Evolutionary conservation across 768 basidiomycete genomes (phyloP).

Genomic region (Lactarius vividus): DNA sequence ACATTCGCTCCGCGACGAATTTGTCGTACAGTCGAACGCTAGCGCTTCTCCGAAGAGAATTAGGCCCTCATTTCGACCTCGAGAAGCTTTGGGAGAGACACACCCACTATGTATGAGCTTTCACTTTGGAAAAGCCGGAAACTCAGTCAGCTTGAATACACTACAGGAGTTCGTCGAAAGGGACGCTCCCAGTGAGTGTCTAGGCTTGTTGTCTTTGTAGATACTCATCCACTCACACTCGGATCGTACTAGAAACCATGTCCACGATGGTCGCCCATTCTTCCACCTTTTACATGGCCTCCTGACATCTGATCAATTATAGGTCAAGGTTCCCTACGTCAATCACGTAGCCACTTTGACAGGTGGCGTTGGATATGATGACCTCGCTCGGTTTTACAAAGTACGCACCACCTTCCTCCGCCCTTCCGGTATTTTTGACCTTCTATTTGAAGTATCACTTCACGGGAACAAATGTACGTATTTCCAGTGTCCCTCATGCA

Average conservation of each 20-base stretch:
- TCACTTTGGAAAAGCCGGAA: neutral
- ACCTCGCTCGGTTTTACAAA: conserved; percentile 47
- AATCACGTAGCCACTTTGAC: conserved; percentile 46
- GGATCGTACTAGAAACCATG: conserved; percentile 38
- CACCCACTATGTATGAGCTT: conserved; percentile 40
- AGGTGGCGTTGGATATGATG: conserved; percentile 44
- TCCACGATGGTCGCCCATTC: conserved; percentile 38
- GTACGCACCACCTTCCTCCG: conserved; percentile 27
- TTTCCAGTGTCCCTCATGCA: neutral
- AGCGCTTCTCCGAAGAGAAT: conserved; percentile 35
- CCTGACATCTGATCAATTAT: neutral
- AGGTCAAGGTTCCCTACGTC: conserved; percentile 44
- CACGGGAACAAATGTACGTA: conserved; percentile 34
- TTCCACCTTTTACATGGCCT: neutral
- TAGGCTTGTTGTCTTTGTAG: neutral
- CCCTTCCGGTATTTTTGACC: neutral
- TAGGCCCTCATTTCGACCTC: conserved; percentile 45
- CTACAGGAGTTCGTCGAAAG: conserved; percentile 41
- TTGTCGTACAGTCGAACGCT: conserved; percentile 42
- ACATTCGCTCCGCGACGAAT: conserved; percentile 39
- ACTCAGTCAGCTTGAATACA: neutral
- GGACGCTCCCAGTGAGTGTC: conserved; percentile 38
- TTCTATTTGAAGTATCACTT: conserved; percentile 38
- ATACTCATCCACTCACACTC: conserved; percentile 2
- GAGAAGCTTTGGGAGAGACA: conserved; percentile 49